A percentile compares a stretch with the other conserved stretches of the same genome.
phyloP scores from a whole-genome alignment of 345 rosid species.

The Odontarrhena argentea region DNA sequence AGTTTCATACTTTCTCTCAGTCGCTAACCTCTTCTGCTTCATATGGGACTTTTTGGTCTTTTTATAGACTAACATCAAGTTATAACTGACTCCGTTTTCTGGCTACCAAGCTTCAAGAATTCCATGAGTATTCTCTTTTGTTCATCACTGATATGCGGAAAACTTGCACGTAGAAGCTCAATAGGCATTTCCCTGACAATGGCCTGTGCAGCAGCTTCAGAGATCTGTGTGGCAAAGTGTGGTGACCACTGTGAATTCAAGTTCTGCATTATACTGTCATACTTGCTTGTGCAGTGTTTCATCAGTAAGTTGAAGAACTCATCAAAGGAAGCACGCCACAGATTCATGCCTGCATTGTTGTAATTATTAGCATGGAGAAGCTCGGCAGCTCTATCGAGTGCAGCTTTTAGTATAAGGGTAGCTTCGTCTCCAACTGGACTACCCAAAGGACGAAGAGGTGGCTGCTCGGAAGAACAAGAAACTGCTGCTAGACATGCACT shows the following conservation, averaged over 20 bases:
- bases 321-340: conserved; percentile 89
- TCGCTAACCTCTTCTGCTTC: conserved; percentile 11
- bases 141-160: conserved; percentile 70
- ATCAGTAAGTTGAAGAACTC: conserved; percentile 81
- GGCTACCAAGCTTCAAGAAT: conserved; percentile 67
- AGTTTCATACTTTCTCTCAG: conserved; percentile 4
- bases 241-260: conserved; percentile 45
- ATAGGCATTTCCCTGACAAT: conserved; percentile 82
- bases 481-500: conserved; percentile 86
- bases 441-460: conserved; percentile 84
- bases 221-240: conserved; percentile 41
- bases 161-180: conserved; percentile 73
- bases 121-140: conserved; percentile 71
- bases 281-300: conserved; percentile 77
- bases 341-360: conserved; percentile 52
- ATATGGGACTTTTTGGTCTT: neutral
- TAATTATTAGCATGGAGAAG: conserved; percentile 62
- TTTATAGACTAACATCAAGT: neutral
- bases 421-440: conserved; percentile 78
- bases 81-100: conserved; percentile 23
- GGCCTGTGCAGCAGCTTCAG: conserved; percentile 65
- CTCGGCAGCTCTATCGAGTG: conserved; percentile 73
- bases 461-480: conserved; percentile 82
- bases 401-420: conserved; percentile 56
- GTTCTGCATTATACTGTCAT: conserved; percentile 75